Percentiles rank a stretch among this genome's conserved stretches.
Conservation (phyloP, 352 stramenopile species). For the Discostella stelligera region DNA sequence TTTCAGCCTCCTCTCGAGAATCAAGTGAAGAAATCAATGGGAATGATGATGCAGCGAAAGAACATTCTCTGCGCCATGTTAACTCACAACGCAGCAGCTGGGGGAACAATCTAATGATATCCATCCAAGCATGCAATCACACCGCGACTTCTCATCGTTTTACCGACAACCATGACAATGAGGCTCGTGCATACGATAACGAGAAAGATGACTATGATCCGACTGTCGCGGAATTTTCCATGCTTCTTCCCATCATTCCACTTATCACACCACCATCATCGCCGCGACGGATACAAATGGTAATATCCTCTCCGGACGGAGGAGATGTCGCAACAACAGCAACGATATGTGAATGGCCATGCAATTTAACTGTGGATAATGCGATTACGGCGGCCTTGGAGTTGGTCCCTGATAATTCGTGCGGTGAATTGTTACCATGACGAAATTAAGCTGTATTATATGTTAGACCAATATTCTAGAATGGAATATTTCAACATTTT, state of each 20-base stretch:
- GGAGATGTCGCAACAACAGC: slow-evolving; percentile 17
- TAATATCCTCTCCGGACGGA: slow-evolving; percentile 5
- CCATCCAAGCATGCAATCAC: slow-evolving; percentile 17
- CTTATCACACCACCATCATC: slow-evolving; percentile 62
- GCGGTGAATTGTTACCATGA: neutral
- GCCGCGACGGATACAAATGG: slow-evolving; percentile 28
- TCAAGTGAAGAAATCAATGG: neutral
- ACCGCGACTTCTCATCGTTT: neutral
- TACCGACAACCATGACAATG: neutral
- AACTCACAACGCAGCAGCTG: neutral
- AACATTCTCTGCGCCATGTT: neutral
- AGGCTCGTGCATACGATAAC: neutral
- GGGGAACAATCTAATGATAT: slow-evolving; percentile 25
- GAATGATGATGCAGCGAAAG: neutral
- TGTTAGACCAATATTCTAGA: too few relatives aligned
- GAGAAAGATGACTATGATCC: too few relatives aligned
- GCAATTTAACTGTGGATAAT: slow-evolving; percentile 65
- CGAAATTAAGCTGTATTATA: too few relatives aligned
- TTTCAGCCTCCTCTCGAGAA: slow-evolving; percentile 1
- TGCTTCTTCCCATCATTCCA: slow-evolving; percentile 25
- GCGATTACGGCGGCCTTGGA: slow-evolving; percentile 51
- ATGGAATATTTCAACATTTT: too few relatives aligned
- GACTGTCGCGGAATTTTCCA: neutral
- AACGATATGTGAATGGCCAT: slow-evolving; percentile 65
- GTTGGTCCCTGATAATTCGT: neutral